Percentiles rank a stretch among this genome's conserved stretches.
Evolutionary conservation across 805 yeast genomes (phyloP).

Genomic region (Nakazawaea laoshanensis): DNA sequence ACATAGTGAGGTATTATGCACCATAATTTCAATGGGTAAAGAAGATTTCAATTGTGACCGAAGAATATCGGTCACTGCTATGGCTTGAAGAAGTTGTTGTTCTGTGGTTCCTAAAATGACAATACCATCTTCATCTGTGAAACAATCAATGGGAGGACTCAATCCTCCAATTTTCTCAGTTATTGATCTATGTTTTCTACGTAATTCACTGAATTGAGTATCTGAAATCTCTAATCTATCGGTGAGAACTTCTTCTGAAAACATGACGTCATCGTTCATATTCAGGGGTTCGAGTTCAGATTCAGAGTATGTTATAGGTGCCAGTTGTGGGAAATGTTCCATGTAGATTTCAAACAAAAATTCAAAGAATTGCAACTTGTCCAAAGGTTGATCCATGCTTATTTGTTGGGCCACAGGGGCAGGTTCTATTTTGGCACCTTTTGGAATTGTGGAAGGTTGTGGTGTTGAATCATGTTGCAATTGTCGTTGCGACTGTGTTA

Average conservation of each 20-base stretch:
- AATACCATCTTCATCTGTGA: conserved; percentile 33
- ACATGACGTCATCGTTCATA: conserved; percentile 3
- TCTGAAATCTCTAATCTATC: conserved; percentile 1
- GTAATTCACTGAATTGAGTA: conserved; percentile 3
- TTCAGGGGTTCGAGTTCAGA: conserved; percentile 1
- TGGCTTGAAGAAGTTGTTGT: conserved; percentile 30
- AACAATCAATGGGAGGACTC: neutral
- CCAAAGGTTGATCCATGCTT: neutral
- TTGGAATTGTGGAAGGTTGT: neutral
- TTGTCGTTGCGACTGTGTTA: neutral
- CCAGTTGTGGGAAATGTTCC: conserved; percentile 8
- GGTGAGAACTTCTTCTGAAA: conserved; percentile 4
- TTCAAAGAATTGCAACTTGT: conserved; percentile 1
- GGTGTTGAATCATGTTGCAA: too few relatives aligned
- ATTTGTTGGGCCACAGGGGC: neutral
- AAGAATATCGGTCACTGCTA: conserved; percentile 29
- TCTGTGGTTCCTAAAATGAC: conserved; percentile 39
- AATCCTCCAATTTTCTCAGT: neutral
- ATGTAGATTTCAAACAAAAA: conserved; percentile 5
- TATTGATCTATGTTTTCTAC: neutral
- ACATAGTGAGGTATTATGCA: conserved; percentile 68
- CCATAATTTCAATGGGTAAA: conserved; percentile 73
- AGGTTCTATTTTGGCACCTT: neutral
- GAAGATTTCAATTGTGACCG: conserved; percentile 41
- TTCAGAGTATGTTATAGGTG: neutral